A percentile compares a stretch with the other conserved stretches of the same genome.
Conservation (phyloP, 2,329 filamentous ascomycete species). For the Aspergillus hortae region DNA sequence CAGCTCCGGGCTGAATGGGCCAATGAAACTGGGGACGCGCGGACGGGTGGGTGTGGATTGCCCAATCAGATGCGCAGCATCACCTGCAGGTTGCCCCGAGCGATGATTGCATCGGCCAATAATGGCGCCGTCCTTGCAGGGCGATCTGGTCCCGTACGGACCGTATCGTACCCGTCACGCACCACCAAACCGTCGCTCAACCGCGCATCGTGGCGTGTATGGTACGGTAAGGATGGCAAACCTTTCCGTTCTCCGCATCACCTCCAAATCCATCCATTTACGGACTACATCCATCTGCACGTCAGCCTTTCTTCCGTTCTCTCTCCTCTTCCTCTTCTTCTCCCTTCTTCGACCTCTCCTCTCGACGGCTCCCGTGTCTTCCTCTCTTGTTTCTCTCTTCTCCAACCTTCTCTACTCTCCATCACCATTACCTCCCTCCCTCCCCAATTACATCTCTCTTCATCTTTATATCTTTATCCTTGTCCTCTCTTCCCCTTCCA, state of each 20-base stretch:
- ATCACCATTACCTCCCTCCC: conserved; percentile 3
- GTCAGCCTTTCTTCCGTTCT: conserved; percentile 8
- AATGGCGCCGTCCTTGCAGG: conserved; percentile 17
- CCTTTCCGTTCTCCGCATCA: conserved; percentile 17
- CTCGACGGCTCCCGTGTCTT: conserved; percentile 16
- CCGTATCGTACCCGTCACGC: conserved; percentile 16
- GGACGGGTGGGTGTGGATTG: conserved; percentile 8
- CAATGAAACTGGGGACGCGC: conserved; percentile 20
- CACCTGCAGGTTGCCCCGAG: conserved; percentile 6
- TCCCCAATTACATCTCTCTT: conserved; percentile 1
- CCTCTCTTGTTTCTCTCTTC: conserved; percentile 8
- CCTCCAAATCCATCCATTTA: conserved; percentile 8
- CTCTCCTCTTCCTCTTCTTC: conserved; percentile 13
- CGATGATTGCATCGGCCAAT: conserved; percentile 15
- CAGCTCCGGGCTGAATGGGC: background rate
- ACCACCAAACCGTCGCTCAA: conserved; percentile 2
- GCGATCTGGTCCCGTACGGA: conserved; percentile 20
- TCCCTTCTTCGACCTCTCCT: conserved; percentile 11
- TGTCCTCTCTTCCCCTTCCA: conserved; percentile 7
- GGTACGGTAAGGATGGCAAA: conserved; percentile 13
- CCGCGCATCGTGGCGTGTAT: conserved; percentile 3
- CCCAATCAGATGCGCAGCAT: conserved; percentile 6
- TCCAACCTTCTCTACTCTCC: conserved; percentile 11
- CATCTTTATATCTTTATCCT: conserved; percentile 12
- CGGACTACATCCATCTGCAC: conserved; percentile 15